phyloP scores from a whole-genome alignment of 2,329 filamentous ascomycete genomes.

The Lecanicillium sp. region DNA sequence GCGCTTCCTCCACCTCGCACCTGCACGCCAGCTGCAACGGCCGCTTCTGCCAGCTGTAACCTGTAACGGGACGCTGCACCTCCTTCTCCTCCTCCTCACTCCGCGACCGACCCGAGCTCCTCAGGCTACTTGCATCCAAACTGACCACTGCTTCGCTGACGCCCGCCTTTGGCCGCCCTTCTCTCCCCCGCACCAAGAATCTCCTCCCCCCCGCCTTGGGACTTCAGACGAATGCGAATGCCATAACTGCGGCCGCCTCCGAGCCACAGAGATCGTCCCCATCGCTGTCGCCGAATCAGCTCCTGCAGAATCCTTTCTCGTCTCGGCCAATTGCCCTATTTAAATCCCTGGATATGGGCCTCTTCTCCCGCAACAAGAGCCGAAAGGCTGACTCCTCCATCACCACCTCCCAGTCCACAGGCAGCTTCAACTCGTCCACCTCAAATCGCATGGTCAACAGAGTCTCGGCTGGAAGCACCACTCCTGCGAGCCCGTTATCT shows the following conservation, averaged over 20 bases:
- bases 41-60: no score
- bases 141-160: not conserved
- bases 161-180: not conserved
- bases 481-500: conserved; percentile 38
- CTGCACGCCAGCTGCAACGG: no score
- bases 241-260: conserved; percentile 6
- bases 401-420: conserved; percentile 37
- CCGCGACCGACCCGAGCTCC: not conserved
- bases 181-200: not conserved
- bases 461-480: conserved; percentile 40
- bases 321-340: not conserved
- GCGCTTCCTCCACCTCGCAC: no score
- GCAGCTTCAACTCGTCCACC: conserved; percentile 41
- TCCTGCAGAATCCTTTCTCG: conserved; percentile 1
- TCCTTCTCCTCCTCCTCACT: no score
- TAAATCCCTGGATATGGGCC: conserved; percentile 34
- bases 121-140: not conserved
- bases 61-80: no score
- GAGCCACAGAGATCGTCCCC: conserved; percentile 9
- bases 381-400: conserved; percentile 33
- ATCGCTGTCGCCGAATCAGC: conserved; percentile 7
- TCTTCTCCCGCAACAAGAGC: conserved; percentile 47
- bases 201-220: conserved; percentile 1
- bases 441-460: conserved; percentile 42
- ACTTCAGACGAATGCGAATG: conserved; percentile 1